Percentiles rank a stretch among this genome's conserved stretches.
These are phyloP conservation scores for Solanum sejunctum DNA, from an alignment of 257 asterid genomes.

Conservation along the genomic window DNA sequence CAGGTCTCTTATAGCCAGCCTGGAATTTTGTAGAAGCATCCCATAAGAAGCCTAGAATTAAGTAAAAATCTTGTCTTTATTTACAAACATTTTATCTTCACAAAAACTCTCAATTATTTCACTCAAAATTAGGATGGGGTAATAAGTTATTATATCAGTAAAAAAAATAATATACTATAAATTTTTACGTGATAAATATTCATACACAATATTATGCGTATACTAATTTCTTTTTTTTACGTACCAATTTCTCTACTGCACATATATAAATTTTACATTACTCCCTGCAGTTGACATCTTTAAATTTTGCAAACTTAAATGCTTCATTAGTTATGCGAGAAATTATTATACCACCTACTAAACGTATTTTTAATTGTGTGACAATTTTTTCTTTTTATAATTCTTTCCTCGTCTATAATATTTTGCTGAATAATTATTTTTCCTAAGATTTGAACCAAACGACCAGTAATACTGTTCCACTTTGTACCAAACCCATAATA, in stretches of 20 bases:
- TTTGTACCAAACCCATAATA: not conserved
- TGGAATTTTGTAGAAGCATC: conserved; percentile 25
- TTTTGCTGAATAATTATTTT: not conserved
- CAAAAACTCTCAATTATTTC: not conserved
- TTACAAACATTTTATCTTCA: not conserved
- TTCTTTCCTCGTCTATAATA: not conserved
- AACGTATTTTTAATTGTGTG: not conserved
- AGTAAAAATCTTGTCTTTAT: not conserved
- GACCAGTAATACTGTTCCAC: not conserved
- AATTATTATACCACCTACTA: not conserved
- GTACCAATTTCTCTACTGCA: no score
- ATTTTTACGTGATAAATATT: not conserved
- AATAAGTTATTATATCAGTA: not conserved
- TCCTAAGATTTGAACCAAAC: not conserved
- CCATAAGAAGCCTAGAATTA: not conserved
- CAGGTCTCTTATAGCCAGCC: conserved; percentile 16
- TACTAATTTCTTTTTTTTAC: no score
- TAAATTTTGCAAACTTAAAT: not conserved
- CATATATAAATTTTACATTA: no score
- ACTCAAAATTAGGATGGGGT: no score
- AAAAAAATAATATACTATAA: not conserved
- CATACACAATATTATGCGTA: not conserved
- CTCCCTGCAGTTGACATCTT: not conserved
- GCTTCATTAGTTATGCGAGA: not conserved
- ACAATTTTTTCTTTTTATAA: not conserved